phyloP scores from a whole-genome alignment of 345 rosid species.

The Camelina sativa region DNA sequence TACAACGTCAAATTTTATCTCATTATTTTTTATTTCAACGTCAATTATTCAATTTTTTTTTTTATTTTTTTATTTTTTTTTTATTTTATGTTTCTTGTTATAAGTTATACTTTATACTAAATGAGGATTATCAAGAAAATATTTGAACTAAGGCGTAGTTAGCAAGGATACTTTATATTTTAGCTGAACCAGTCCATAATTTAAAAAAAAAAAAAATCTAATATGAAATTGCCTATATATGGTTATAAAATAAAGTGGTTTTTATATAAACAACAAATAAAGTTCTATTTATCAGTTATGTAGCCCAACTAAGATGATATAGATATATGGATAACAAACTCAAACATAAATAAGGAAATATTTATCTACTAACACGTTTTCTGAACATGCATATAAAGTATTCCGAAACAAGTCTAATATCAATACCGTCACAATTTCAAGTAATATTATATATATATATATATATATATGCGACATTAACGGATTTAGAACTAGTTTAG shows the following conservation, averaged over 20 bases:
- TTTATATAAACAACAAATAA: background rate
- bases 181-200: constrained; percentile 3
- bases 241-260: background rate
- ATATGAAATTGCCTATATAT: background rate
- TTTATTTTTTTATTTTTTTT: background rate
- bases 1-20: constrained; percentile 30
- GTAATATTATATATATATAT: background rate
- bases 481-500: constrained; percentile 8
- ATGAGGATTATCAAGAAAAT: background rate
- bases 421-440: constrained; percentile 7
- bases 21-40: background rate
- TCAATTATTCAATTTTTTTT: background rate
- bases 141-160: background rate
- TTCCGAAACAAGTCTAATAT: constrained; percentile 4
- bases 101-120: background rate
- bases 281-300: constrained; percentile 6
- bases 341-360: background rate
- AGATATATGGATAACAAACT: constrained; percentile 4
- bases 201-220: background rate
- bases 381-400: constrained; percentile 19
- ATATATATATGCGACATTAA: background rate
- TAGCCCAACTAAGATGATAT: constrained; percentile 25
- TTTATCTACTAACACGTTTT: background rate
- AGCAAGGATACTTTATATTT: constrained; percentile 13
- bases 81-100: background rate